Evolutionary conservation across 768 basidiomycete species (phyloP).

Genomic region (Exidia glandulosa): DNA sequence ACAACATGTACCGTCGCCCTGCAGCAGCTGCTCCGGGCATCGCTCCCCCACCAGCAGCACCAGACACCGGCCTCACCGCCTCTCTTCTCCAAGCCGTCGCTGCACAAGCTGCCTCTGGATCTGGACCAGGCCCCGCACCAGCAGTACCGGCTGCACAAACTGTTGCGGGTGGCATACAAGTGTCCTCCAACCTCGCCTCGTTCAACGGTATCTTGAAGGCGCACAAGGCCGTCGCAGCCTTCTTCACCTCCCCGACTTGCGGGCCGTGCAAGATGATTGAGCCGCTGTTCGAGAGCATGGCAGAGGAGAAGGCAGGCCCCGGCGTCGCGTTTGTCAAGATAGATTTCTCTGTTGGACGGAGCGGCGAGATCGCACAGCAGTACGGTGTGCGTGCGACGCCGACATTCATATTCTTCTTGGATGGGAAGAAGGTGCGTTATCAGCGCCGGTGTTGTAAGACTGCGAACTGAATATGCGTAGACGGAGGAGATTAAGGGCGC

Average conservation of each 20-base stretch:
- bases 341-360: conserved; percentile 64
- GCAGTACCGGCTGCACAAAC: conserved; percentile 32
- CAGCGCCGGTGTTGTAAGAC: not conserved
- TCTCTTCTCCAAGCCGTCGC: conserved; percentile 25
- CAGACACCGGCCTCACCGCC: conserved; percentile 39
- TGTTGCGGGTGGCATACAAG: conserved; percentile 52
- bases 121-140: conserved; percentile 13
- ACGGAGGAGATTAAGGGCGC: conserved; percentile 63
- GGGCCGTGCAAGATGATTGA: conserved; percentile 76
- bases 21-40: conserved; percentile 28
- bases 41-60: conserved; percentile 20
- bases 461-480: conserved; percentile 23
- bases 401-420: conserved; percentile 79
- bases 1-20: conserved; percentile 71
- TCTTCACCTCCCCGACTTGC: conserved; percentile 72
- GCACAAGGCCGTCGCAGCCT: conserved; percentile 64
- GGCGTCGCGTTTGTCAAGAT: conserved; percentile 75
- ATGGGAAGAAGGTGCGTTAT: conserved; percentile 52
- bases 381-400: conserved; percentile 70
- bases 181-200: conserved; percentile 63
- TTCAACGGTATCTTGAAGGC: conserved; percentile 53
- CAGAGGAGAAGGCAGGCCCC: conserved; percentile 43
- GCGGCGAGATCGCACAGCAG: conserved; percentile 44
- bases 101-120: conserved; percentile 29
- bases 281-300: conserved; percentile 71